Evolutionary conservation across 139 green algal genomes (phyloP), one percentile per base, ranked within the genome.

Genomic region (Pedinophyceae sp.): DNA sequence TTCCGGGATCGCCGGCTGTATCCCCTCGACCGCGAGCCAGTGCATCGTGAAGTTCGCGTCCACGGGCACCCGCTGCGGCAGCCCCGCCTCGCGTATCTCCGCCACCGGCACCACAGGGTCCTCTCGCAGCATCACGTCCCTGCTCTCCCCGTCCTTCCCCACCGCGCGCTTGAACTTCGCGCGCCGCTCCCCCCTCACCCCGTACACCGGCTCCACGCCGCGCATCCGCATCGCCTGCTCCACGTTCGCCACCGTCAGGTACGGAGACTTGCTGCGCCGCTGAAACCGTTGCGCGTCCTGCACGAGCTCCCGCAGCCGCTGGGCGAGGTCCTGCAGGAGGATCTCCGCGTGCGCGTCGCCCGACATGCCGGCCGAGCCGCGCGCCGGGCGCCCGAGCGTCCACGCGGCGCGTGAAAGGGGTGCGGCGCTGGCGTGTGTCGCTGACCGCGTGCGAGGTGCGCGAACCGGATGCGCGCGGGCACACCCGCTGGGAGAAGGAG

Each of bases 1-100:
- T 62, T 95, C 87, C 27, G 86, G 81, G 27, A 85, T 92, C 25
- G 65, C 54, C 0, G 87, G 87, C 67, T 95, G 86, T 27, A 85
- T 65, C 0, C 88, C 88, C 19, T 95, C 70, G 17, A 95, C 71
- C 13, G 82, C 80, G 1, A 97, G 75, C 87, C 87, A 97, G 65
- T 97, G 88, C 5, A 74, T 61, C 25, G 75, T 56, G 5, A 94
- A 54, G 17, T 69, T 78, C 17, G 76, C 73, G n/a, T 89, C 82
- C 19, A 82, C 50, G 13, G 87, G 85, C 18, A 62, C 25, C 48
- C 55, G 59, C 24, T 87, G 83, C 46, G 34, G 34, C 34, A 43
- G 7, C 13, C 34, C 10, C 34, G 13, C 34, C 34, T 43, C 34
- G 34, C 7, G 10, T 19, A 43, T 43, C 10, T 19, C 34, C 10